A percentile compares a stretch with the other conserved stretches of the same genome.
phyloP scores from a whole-genome alignment of 371 early-diverging fungal genomes.

The Rhizopus arrhizus region DNA sequence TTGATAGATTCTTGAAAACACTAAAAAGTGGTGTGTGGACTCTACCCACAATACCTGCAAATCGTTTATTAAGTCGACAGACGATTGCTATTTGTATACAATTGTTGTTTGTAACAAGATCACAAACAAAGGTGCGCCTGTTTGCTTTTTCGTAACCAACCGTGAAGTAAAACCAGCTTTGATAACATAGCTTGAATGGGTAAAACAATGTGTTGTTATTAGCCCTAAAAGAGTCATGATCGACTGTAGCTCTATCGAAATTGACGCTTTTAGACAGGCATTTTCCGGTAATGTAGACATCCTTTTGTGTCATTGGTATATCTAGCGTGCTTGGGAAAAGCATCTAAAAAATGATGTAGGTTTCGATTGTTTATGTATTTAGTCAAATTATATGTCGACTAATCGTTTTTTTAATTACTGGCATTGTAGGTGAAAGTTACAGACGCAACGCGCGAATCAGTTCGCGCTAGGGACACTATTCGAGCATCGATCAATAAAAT shows the following conservation, averaged over 20 bases:
- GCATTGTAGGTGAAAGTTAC: background rate
- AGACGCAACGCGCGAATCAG: background rate
- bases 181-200: slow-evolving; percentile 1
- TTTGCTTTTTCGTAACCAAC: slow-evolving; percentile 10
- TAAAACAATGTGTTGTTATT: background rate
- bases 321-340: slow-evolving; percentile 14
- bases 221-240: slow-evolving; percentile 5
- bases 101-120: slow-evolving; percentile 1
- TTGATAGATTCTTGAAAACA: too few relatives aligned
- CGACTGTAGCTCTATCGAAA: slow-evolving; percentile 11
- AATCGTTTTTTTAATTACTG: background rate
- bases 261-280: background rate
- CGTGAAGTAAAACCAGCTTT: slow-evolving; percentile 4
- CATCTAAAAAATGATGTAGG: slow-evolving; percentile 8
- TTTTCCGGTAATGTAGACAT: slow-evolving; percentile 1
- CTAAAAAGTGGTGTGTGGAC: too few relatives aligned
- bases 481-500: background rate
- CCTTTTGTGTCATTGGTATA: slow-evolving; percentile 16
- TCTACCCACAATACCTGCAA: too few relatives aligned
- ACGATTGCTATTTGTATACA: slow-evolving; percentile 6
- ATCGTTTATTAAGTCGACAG: too few relatives aligned
- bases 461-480: background rate
- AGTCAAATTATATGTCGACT: background rate
- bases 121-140: slow-evolving; percentile 11
- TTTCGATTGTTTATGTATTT: slow-evolving; percentile 3